A percentile compares a stretch with the other conserved stretches of the same genome.
Conservation (phyloP, 2,329 filamentous ascomycete species). For the Tolypocladium ovalisporum region DNA sequence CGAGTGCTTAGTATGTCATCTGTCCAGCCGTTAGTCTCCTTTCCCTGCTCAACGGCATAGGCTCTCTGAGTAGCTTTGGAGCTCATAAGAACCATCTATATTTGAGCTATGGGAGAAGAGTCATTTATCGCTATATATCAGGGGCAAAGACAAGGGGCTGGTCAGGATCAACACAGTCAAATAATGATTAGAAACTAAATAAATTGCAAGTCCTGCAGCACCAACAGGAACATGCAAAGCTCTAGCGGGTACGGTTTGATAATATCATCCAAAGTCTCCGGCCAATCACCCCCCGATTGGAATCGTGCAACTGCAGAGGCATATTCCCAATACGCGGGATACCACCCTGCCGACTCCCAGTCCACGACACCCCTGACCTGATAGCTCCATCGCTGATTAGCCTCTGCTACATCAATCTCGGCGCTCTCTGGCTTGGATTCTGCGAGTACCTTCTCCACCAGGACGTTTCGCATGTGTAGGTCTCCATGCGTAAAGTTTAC, state of each 20-base stretch:
- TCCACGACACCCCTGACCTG: constrained; percentile 4
- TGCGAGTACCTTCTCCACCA: constrained; percentile 1
- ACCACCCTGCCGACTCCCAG: constrained; percentile 6
- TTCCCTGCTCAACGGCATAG: too few relatives aligned
- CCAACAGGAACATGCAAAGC: constrained; percentile 1
- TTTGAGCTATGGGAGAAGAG: too few relatives aligned
- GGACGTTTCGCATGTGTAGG: constrained; percentile 4
- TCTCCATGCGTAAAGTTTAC: background rate
- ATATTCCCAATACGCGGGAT: constrained; percentile 8
- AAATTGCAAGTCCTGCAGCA: background rate
- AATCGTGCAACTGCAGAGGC: constrained; percentile 1
- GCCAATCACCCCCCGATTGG: constrained; percentile 4
- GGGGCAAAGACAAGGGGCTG: too few relatives aligned
- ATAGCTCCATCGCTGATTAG: background rate
- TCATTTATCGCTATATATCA: too few relatives aligned
- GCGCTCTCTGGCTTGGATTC: background rate
- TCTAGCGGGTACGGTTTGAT: constrained; percentile 5
- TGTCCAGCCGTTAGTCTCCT: too few relatives aligned
- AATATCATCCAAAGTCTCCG: background rate
- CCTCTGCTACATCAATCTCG: background rate
- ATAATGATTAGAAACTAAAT: too few relatives aligned
- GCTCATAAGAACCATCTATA: too few relatives aligned
- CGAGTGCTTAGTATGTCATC: too few relatives aligned
- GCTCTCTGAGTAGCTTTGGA: too few relatives aligned
- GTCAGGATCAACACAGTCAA: too few relatives aligned